A percentile compares a stretch with the other conserved stretches of the same genome.
Evolutionary conservation across 1,284 basidiomycete species (phyloP).

Genomic region (Ceratobasidium papillatum): DNA sequence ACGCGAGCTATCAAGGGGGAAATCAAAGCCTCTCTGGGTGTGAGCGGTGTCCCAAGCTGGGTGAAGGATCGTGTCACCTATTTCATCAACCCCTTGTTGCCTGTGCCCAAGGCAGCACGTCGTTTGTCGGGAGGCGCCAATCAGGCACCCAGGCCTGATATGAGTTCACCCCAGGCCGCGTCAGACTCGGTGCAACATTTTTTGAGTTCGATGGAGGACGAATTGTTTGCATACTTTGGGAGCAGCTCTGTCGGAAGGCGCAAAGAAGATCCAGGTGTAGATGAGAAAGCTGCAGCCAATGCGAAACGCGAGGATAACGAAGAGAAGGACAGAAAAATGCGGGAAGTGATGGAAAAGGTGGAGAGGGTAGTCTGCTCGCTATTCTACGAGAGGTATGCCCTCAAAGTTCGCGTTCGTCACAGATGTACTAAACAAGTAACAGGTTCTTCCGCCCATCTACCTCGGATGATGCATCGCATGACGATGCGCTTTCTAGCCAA

Average conservation of each 20-base stretch:
- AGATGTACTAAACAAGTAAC: not conserved
- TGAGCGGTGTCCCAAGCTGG: slow-evolving; percentile 63
- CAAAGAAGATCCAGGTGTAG: slow-evolving; percentile 48
- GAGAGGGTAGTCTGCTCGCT: slow-evolving; percentile 73
- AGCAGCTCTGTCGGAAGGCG: slow-evolving; percentile 40
- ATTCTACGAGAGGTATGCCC: slow-evolving; percentile 73
- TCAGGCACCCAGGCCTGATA: slow-evolving; percentile 37
- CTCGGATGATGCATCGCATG: slow-evolving; percentile 84
- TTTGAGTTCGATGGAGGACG: slow-evolving; percentile 67
- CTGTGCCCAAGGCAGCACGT: slow-evolving; percentile 27
- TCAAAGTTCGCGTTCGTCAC: not conserved
- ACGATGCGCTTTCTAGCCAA: slow-evolving; percentile 85
- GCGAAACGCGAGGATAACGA: slow-evolving; percentile 44
- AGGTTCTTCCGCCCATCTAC: slow-evolving; percentile 71
- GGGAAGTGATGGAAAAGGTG: slow-evolving; percentile 70
- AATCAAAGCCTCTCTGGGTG: slow-evolving; percentile 60
- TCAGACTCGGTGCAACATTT: slow-evolving; percentile 76
- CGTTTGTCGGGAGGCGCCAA: slow-evolving; percentile 6
- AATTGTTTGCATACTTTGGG: slow-evolving; percentile 55
- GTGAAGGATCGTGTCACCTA: slow-evolving; percentile 65
- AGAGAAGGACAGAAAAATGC: slow-evolving; percentile 52
- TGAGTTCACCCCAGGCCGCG: slow-evolving; percentile 39
- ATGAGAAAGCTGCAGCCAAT: slow-evolving; percentile 48
- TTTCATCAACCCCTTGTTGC: slow-evolving; percentile 42
- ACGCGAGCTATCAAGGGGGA: slow-evolving; percentile 66